Percentiles rank a stretch among this genome's conserved stretches.
Conservation (phyloP, 257 asterid genomes). For the Solanum clarkiae region DNA sequence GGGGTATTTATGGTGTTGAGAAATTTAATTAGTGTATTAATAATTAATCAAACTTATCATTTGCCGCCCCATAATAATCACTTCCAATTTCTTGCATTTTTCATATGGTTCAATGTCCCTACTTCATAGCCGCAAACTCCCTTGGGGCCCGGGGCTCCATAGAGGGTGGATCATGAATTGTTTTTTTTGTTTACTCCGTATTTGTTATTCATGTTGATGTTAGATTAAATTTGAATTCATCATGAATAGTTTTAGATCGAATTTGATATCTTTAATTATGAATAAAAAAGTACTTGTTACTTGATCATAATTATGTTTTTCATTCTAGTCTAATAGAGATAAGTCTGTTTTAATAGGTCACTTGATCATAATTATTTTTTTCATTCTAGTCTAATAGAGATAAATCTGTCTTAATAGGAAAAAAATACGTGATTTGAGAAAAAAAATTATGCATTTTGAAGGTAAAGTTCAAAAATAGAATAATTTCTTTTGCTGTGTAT, state of each 20-base stretch:
- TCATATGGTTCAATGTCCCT: background rate
- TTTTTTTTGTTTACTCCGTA: too few relatives aligned
- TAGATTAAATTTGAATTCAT: background rate
- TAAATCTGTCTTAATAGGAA: too few relatives aligned
- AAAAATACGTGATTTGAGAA: too few relatives aligned
- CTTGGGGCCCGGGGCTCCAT: rapidly evolving
- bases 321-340: too few relatives aligned
- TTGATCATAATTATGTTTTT: background rate
- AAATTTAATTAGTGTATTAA: background rate
- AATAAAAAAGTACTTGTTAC: background rate
- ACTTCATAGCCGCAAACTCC: background rate
- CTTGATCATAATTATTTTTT: background rate
- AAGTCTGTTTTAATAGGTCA: too few relatives aligned
- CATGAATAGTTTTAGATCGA: too few relatives aligned
- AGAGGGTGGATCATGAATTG: too few relatives aligned
- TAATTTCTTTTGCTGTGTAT: too few relatives aligned
- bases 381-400: too few relatives aligned
- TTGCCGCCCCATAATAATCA: background rate
- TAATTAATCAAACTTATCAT: background rate
- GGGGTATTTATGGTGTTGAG: conserved; percentile 32
- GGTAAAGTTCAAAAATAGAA: too few relatives aligned
- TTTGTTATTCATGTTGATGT: too few relatives aligned
- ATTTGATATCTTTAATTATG: background rate
- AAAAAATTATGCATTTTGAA: too few relatives aligned
- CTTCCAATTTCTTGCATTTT: background rate